Conservation (phyloP, 345 rosid species). For the Arabidopsis thaliana region DNA sequence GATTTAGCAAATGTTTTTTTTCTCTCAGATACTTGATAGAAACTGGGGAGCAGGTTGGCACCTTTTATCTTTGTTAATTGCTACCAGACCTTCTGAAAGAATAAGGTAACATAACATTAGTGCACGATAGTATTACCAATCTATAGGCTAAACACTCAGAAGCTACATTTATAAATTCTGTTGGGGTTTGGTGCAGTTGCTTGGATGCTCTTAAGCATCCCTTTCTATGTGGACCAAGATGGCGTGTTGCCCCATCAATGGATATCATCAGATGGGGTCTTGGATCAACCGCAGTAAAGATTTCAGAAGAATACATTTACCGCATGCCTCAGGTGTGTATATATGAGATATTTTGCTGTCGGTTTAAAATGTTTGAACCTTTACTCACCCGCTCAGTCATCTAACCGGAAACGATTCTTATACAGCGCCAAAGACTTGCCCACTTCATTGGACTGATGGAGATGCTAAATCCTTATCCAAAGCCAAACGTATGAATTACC, state of each 20-base stretch:
- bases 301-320: constrained; percentile 88
- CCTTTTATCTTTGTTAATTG: constrained; percentile 80
- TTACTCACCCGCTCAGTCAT: not conserved
- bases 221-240: constrained; percentile 91
- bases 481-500: constrained; percentile 60
- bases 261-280: constrained; percentile 96
- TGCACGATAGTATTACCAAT: not conserved
- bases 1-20: constrained; percentile 21
- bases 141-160: not conserved
- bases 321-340: constrained; percentile 69
- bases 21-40: constrained; percentile 86
- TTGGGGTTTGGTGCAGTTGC: constrained; percentile 56
- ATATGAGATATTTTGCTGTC: not conserved
- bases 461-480: constrained; percentile 89
- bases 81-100: constrained; percentile 75
- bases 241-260: constrained; percentile 90
- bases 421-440: constrained; percentile 79
- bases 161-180: not conserved
- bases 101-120: constrained; percentile 58
- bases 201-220: constrained; percentile 94
- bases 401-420: not conserved
- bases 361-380: not conserved
- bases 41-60: constrained; percentile 99
- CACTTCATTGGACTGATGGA: constrained; percentile 90
- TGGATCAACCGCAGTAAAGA: constrained; percentile 89